These are phyloP conservation scores for Phialophora macrospora DNA, from an alignment of 2,329 filamentous ascomycete genomes.

Conservation along the genomic window DNA sequence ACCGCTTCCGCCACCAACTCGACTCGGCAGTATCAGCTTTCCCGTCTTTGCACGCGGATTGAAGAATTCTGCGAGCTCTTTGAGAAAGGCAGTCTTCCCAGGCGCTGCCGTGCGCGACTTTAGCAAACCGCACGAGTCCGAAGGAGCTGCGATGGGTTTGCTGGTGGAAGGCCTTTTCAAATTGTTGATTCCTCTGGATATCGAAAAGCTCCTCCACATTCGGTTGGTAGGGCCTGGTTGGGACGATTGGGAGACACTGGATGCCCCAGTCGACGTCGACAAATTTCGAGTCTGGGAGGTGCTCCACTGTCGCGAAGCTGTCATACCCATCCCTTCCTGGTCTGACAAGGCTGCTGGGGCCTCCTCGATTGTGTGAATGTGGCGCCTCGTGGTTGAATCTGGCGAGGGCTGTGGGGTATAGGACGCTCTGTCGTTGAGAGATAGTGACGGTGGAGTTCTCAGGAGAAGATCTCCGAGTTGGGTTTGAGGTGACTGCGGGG, in stretches of 20 bases:
- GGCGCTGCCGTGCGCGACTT: slow-evolving; percentile 15
- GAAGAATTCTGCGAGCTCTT: slow-evolving; percentile 37
- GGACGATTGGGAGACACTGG: background rate
- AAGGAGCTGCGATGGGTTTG: background rate
- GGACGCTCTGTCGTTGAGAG: background rate
- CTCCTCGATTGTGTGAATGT: background rate
- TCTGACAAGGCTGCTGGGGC: background rate
- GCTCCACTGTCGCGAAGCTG: background rate
- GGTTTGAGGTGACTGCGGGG: slow-evolving; percentile 15
- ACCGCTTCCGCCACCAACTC: slow-evolving; percentile 1
- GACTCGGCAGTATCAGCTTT: slow-evolving; percentile 27
- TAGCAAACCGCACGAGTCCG: slow-evolving; percentile 2
- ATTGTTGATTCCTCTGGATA: slow-evolving; percentile 7
- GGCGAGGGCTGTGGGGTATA: background rate
- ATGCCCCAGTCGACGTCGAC: background rate
- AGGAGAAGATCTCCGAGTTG: background rate
- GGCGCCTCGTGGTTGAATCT: background rate
- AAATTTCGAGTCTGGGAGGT: background rate
- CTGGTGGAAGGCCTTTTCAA: slow-evolving; percentile 6
- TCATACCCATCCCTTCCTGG: background rate
- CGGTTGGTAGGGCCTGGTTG: background rate
- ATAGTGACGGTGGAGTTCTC: background rate
- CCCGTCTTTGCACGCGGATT: slow-evolving; percentile 21
- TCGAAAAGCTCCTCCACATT: slow-evolving; percentile 5
- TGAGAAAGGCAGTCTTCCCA: slow-evolving; percentile 23